phyloP scores from a whole-genome alignment of 1,284 basidiomycete genomes.

The Ceratobasidium sp. region DNA sequence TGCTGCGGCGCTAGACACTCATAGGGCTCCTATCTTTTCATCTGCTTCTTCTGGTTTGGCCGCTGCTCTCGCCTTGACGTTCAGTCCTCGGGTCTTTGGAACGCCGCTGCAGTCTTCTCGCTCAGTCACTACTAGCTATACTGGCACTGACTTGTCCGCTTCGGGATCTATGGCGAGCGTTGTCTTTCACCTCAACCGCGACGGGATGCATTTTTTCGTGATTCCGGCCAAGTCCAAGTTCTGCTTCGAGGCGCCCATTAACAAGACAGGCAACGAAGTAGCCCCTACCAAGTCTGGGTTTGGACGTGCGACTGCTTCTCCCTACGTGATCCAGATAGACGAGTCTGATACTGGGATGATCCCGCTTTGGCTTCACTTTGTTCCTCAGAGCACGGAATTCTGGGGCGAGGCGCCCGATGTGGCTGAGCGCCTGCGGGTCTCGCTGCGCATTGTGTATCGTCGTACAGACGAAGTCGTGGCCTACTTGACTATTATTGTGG shows the following conservation, averaged over 20 bases:
- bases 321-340: constrained; percentile 23
- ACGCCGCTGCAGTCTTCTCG: neutral
- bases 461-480: neutral
- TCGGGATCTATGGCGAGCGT: constrained; percentile 15
- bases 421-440: neutral
- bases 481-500: constrained; percentile 1
- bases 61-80: neutral
- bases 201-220: constrained; percentile 19
- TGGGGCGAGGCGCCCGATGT: constrained; percentile 17
- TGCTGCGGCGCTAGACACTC: neutral
- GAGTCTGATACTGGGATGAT: neutral
- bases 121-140: neutral
- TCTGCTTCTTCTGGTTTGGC: neutral
- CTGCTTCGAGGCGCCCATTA: constrained; percentile 3
- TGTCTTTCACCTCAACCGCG: constrained; percentile 12
- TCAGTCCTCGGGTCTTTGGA: neutral
- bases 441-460: neutral
- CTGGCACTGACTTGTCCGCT: constrained; percentile 4
- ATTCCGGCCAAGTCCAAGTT: constrained; percentile 4
- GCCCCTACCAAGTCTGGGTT: neutral
- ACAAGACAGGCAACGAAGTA: neutral
- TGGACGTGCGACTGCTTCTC: constrained; percentile 7
- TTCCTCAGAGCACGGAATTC: constrained; percentile 18
- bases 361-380: constrained; percentile 15
- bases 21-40: neutral